These are phyloP conservation scores for Clarireedia homoeocarpa DNA, from an alignment of 2,329 filamentous ascomycete species.

Conservation along the genomic window DNA sequence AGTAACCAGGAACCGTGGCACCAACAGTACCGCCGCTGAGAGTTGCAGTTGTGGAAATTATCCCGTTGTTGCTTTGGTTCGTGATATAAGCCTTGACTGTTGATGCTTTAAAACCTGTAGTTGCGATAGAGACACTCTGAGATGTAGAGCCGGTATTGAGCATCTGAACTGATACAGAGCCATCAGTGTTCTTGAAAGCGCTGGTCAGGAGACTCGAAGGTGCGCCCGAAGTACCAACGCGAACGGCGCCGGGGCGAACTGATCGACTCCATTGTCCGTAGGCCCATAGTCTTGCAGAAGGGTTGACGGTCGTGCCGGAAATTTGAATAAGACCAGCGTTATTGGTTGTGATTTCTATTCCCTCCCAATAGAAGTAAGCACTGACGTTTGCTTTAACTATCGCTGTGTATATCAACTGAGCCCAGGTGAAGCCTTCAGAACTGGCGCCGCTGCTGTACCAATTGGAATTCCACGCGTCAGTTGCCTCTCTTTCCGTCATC, in stretches of 20 bases:
- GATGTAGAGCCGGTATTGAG: slow-evolving; percentile 14
- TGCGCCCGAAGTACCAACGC: slow-evolving; percentile 8
- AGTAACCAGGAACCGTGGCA: too few relatives aligned
- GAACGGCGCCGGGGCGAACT: slow-evolving; percentile 15
- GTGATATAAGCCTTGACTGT: too few relatives aligned
- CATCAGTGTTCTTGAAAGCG: slow-evolving; percentile 18
- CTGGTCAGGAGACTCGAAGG: neutral
- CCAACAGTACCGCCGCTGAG: too few relatives aligned
- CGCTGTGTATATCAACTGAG: slow-evolving; percentile 22
- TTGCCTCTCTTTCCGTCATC: too few relatives aligned
- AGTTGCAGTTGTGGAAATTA: too few relatives aligned
- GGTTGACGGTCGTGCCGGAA: slow-evolving; percentile 4
- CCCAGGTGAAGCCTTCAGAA: too few relatives aligned
- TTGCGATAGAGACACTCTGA: neutral
- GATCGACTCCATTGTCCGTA: slow-evolving; percentile 17
- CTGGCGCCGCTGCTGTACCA: too few relatives aligned
- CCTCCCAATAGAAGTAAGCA: slow-evolving; percentile 50
- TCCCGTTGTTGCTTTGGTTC: too few relatives aligned
- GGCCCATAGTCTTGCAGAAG: slow-evolving; percentile 16
- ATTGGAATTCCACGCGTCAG: too few relatives aligned
- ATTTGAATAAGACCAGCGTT: slow-evolving; percentile 30
- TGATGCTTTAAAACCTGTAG: neutral
- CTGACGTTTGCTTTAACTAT: slow-evolving; percentile 30
- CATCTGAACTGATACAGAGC: slow-evolving; percentile 13
- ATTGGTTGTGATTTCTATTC: slow-evolving; percentile 16